Evolutionary conservation across 2,329 filamentous ascomycete genomes (phyloP).

Genomic region (Apiospora sp.): DNA sequence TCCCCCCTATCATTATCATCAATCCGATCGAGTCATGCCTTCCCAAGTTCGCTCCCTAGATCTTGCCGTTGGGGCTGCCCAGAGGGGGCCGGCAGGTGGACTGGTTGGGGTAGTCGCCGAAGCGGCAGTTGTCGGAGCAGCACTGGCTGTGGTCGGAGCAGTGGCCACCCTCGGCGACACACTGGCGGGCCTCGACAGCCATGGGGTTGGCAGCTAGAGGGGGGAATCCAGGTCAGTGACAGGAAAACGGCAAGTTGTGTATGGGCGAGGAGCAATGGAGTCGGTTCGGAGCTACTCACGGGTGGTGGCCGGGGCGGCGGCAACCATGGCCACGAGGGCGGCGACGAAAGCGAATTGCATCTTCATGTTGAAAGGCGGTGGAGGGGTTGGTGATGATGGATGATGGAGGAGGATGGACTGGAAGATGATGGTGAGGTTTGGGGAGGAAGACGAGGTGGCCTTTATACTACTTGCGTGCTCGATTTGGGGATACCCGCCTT

Average conservation of each 20-base stretch:
- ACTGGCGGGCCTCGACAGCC: constrained; percentile 3
- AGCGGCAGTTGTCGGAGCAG: constrained; percentile 7
- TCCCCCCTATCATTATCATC: neutral
- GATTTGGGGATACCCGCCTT: neutral
- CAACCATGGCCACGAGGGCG: neutral
- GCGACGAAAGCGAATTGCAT: constrained; percentile 14
- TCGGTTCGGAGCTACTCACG: too few species aligned
- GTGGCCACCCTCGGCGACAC: neutral
- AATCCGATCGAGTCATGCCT: neutral
- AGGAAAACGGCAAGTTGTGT: neutral
- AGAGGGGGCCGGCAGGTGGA: constrained; percentile 13
- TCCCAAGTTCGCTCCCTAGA: neutral
- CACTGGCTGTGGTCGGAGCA: neutral
- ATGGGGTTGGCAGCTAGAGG: constrained; percentile 1
- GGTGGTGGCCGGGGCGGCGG: constrained; percentile 10
- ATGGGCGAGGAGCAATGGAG: neutral
- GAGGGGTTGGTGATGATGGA: neutral
- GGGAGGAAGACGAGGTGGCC: neutral
- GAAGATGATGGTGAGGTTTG: neutral
- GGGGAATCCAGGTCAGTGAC: neutral
- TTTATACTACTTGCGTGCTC: constrained; percentile 15
- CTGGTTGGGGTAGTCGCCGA: neutral
- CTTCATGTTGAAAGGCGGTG: neutral
- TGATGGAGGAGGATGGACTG: neutral
- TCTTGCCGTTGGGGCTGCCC: neutral